Percentiles rank a stretch among this genome's conserved stretches.
phyloP scores from a whole-genome alignment of 2,329 filamentous ascomycete species.

The Endothia cerciana region DNA sequence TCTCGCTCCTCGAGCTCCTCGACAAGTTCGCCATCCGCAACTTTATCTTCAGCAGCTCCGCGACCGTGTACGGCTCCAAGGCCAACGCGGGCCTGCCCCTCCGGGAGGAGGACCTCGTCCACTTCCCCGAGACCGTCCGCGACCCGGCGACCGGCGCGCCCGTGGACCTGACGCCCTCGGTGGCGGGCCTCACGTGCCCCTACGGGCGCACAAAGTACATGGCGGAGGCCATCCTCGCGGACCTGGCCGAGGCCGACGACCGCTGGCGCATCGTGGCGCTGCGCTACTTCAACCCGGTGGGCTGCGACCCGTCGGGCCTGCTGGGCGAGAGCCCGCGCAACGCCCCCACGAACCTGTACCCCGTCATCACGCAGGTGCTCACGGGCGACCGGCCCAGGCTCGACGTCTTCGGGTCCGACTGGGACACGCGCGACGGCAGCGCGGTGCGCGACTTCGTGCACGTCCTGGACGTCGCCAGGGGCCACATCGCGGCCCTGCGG shows the following conservation, averaged over 20 bases:
- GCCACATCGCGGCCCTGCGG: conserved; percentile 63
- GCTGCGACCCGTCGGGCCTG: conserved; percentile 66
- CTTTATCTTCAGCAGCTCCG: conserved; percentile 70
- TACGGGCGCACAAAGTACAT: conserved; percentile 72
- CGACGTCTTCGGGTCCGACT: conserved; percentile 67
- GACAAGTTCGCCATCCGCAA: conserved; percentile 65
- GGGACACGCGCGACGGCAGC: conserved; percentile 67
- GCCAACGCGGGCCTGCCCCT: conserved; percentile 55
- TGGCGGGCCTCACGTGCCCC: conserved; percentile 63
- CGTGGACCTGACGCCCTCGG: conserved; percentile 39
- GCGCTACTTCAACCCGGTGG: conserved; percentile 71
- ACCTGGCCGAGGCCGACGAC: conserved; percentile 62
- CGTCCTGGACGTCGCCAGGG: conserved; percentile 66
- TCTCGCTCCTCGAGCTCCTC: conserved; percentile 61
- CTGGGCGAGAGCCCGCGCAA: conserved; percentile 67
- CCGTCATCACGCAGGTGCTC: conserved; percentile 65
- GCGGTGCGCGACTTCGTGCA: conserved; percentile 71
- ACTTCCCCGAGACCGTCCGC: conserved; percentile 50
- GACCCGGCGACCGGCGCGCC: conserved; percentile 41
- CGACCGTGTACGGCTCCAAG: conserved; percentile 66
- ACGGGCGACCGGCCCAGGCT: conserved; percentile 56
- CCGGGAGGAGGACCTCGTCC: conserved; percentile 60
- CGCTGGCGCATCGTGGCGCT: conserved; percentile 66
- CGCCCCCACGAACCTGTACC: conserved; percentile 66
- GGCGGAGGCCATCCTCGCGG: conserved; percentile 67